Evolutionary conservation across 495 filamentous ascomycete genomes (phyloP).

Genomic region (Xylaria castorea): DNA sequence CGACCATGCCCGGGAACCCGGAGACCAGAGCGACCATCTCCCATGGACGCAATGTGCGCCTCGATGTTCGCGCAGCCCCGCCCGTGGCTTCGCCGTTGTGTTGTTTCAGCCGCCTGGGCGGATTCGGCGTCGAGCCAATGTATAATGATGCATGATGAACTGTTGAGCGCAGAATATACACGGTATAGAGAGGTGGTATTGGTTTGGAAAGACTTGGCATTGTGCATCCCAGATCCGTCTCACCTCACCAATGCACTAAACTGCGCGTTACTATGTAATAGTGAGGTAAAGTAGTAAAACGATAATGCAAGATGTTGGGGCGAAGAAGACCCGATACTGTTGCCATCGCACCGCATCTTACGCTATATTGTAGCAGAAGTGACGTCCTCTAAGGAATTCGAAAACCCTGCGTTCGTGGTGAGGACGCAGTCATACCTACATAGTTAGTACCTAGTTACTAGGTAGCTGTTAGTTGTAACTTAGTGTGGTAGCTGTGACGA

Average conservation of each 20-base stretch:
- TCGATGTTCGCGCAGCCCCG: conserved; percentile 78
- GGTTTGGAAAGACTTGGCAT: conserved; percentile 54
- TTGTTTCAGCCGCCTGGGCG: conserved; percentile 78
- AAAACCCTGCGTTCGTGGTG: not conserved
- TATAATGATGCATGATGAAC: conserved; percentile 70
- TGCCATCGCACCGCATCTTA: conserved; percentile 7
- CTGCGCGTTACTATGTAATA: not conserved
- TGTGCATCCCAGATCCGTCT: conserved; percentile 3
- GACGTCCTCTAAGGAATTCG: not conserved
- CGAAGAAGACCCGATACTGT: not conserved
- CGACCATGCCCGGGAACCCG: conserved; percentile 85
- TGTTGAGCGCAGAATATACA: conserved; percentile 87
- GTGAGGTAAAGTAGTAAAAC: not conserved
- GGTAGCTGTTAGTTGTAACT: not conserved
- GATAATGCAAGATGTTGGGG: conserved; percentile 4
- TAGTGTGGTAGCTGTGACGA: not conserved
- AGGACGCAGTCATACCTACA: not conserved
- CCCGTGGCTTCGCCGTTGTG: conserved; percentile 85
- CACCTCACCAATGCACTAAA: not conserved
- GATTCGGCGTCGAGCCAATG: conserved; percentile 91
- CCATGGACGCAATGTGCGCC: conserved; percentile 76
- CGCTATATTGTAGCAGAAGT: not conserved
- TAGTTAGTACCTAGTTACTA: too few relatives aligned
- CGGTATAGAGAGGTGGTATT: conserved; percentile 62
- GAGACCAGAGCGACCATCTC: conserved; percentile 89